Conservation (phyloP, 2,329 filamentous ascomycete genomes). For the Anthostomella pinea region DNA sequence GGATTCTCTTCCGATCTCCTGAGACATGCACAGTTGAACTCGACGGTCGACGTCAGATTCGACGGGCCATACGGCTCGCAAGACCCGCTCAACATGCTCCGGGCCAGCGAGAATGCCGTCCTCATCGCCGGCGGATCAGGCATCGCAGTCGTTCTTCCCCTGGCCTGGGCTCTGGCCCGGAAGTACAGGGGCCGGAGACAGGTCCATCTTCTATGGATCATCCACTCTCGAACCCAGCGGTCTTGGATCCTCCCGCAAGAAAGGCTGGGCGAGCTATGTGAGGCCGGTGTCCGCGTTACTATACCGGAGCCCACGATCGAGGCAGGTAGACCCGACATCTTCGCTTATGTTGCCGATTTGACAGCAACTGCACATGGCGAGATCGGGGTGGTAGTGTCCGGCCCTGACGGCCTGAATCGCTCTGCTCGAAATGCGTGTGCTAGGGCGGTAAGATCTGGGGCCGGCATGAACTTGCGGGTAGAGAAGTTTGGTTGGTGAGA, state of each 20-base stretch:
- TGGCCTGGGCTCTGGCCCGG: slow-evolving; percentile 50
- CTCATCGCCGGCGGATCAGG: slow-evolving; percentile 63
- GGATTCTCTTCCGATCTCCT: slow-evolving; percentile 60
- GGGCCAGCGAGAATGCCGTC: slow-evolving; percentile 46
- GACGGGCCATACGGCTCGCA: slow-evolving; percentile 64
- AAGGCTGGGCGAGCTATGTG: slow-evolving; percentile 46
- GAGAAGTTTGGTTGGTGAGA: slow-evolving; percentile 67
- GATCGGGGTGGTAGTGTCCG: slow-evolving; percentile 47
- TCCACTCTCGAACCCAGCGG: slow-evolving; percentile 50
- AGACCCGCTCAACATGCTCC: slow-evolving; percentile 52
- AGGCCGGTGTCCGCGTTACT: slow-evolving; percentile 49
- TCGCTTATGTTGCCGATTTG: slow-evolving; percentile 39
- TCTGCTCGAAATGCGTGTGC: slow-evolving; percentile 58
- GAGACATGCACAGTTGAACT: slow-evolving; percentile 43
- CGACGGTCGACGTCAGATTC: slow-evolving; percentile 47
- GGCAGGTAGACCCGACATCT: slow-evolving; percentile 52
- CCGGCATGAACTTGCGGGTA: slow-evolving; percentile 50
- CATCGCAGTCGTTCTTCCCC: slow-evolving; percentile 61
- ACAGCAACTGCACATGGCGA: slow-evolving; percentile 23
- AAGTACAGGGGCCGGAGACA: slow-evolving; percentile 22
- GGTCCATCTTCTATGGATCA: slow-evolving; percentile 58
- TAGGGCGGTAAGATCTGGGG: slow-evolving; percentile 44
- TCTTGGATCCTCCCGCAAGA: slow-evolving; percentile 52
- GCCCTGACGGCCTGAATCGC: slow-evolving; percentile 60
- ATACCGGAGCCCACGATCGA: slow-evolving; percentile 53